Conservation (phyloP, 2,329 filamentous ascomycete species). For the Coniella lustricola region DNA sequence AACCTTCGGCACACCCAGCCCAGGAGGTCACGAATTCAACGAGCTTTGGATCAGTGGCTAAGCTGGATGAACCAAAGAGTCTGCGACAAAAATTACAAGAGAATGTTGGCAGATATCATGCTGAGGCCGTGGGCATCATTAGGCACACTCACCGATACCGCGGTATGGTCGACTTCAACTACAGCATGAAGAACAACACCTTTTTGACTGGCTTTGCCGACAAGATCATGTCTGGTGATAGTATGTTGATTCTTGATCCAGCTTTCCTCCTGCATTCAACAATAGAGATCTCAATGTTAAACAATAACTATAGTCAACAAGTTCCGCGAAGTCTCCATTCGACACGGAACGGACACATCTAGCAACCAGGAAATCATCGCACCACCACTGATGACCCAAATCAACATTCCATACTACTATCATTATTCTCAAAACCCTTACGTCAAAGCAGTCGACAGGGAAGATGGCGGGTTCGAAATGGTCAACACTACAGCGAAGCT, state of each 20-base stretch:
- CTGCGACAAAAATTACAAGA: constrained; percentile 62
- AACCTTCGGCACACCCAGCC: constrained; percentile 19
- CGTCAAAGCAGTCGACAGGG: constrained; percentile 56
- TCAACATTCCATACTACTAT: constrained; percentile 67
- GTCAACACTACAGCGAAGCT: constrained; percentile 52
- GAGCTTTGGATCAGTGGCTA: constrained; percentile 13
- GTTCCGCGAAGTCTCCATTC: constrained; percentile 57
- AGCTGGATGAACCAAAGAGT: constrained; percentile 45
- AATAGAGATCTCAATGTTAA: too few relatives aligned
- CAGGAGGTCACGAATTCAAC: background rate
- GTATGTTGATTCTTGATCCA: constrained; percentile 33
- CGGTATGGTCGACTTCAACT: constrained; percentile 80
- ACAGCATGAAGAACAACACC: constrained; percentile 58
- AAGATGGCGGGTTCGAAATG: constrained; percentile 42
- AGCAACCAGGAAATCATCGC: constrained; percentile 66
- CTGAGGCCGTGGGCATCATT: constrained; percentile 66
- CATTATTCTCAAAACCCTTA: constrained; percentile 82
- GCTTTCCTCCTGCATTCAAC: background rate
- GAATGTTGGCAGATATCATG: constrained; percentile 58
- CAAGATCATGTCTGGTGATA: constrained; percentile 63
- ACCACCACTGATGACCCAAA: constrained; percentile 70
- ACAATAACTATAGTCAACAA: constrained; percentile 34
- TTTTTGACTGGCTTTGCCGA: constrained; percentile 68
- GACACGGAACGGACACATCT: constrained; percentile 52
- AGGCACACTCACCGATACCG: constrained; percentile 82